Evolutionary conservation across 768 basidiomycete genomes (phyloP).

Genomic region (Termitomyces sp.): DNA sequence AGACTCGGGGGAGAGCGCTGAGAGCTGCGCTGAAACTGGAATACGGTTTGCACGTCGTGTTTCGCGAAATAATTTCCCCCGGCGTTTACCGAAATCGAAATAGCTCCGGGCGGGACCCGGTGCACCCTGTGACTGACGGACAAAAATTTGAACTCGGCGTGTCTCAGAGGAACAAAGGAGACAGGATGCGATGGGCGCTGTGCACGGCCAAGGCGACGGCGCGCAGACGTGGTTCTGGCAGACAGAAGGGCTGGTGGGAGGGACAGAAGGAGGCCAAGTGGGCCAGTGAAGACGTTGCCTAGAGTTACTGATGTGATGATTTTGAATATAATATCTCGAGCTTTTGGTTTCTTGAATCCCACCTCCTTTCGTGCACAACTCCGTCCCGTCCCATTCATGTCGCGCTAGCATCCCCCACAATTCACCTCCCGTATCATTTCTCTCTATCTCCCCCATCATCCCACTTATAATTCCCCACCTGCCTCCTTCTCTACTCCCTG

Average conservation of each 20-base stretch:
- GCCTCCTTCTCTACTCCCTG: no score
- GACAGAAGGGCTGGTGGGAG: background rate
- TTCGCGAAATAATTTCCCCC: constrained; percentile 1
- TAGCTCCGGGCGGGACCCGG: constrained; percentile 14
- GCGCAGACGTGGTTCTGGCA: background rate
- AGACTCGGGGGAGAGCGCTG: background rate
- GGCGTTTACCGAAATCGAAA: constrained; percentile 9
- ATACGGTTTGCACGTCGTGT: no score
- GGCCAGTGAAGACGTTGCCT: no score
- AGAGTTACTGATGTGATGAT: constrained; percentile 16
- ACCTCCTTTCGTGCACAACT: constrained; percentile 18
- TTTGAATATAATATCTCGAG: constrained; percentile 9
- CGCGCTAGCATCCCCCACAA: constrained; percentile 18
- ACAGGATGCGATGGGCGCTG: background rate
- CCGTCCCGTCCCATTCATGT: constrained; percentile 25
- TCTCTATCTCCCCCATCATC: constrained; percentile 16
- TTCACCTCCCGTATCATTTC: background rate
- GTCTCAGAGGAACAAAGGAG: constrained; percentile 8
- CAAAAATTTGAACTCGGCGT: constrained; percentile 1
- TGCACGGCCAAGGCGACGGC: background rate
- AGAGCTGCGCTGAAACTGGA: background rate
- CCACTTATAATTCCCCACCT: constrained; percentile 11
- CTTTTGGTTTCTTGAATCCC: constrained; percentile 11
- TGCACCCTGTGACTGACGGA: constrained; percentile 7
- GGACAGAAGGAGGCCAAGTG: no score